These are phyloP conservation scores for Globisporangium viniferum DNA, from an alignment of 352 stramenopile genomes.

Conservation along the genomic window DNA sequence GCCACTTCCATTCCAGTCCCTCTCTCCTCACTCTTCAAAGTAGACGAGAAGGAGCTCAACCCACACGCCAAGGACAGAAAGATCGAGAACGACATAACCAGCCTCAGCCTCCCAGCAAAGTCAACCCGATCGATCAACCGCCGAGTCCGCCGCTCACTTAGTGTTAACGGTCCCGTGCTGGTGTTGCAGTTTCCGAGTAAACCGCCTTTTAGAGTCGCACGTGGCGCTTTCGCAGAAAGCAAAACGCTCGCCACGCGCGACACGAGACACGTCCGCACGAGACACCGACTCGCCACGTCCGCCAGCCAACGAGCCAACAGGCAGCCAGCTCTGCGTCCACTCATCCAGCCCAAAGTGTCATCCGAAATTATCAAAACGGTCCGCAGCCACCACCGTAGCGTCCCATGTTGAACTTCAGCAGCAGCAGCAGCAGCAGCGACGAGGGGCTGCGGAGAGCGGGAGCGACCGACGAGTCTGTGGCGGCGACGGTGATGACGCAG, in stretches of 20 bases:
- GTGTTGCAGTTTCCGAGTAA: background rate
- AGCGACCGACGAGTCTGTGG: background rate
- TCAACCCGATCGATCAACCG: background rate
- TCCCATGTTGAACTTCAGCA: constrained; percentile 16
- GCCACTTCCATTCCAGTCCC: background rate
- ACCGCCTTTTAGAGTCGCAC: background rate
- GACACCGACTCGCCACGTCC: background rate
- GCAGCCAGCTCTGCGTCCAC: background rate
- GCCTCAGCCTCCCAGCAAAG: background rate
- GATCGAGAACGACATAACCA: background rate
- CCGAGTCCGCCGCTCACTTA: background rate
- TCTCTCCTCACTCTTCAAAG: background rate
- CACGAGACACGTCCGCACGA: background rate
- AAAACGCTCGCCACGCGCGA: background rate
- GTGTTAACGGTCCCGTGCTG: background rate
- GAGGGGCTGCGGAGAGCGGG: background rate
- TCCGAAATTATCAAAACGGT: background rate
- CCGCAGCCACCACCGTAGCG: background rate
- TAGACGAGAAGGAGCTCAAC: background rate
- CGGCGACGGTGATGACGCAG: background rate
- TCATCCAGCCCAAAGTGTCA: background rate
- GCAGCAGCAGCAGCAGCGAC: constrained; percentile 2
- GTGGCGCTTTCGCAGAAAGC: background rate
- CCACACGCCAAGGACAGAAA: background rate
- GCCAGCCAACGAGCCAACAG: background rate